Conservation (phyloP, 1,139 yeast species). For the Meyerozyma guilliermondii region DNA sequence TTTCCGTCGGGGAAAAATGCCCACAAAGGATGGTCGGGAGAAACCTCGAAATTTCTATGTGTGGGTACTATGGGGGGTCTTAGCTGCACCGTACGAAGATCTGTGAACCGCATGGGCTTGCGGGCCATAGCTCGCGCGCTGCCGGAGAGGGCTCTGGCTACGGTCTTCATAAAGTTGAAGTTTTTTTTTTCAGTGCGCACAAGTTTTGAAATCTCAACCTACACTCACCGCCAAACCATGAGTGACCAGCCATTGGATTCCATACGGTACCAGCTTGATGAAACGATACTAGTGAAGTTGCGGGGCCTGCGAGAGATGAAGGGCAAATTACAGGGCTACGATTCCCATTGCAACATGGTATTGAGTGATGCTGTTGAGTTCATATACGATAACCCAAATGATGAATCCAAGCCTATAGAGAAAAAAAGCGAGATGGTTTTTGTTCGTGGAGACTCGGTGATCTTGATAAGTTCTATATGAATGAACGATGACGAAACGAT, state of each 20-base stretch:
- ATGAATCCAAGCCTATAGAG: conserved; percentile 37
- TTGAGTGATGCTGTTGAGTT: conserved; percentile 90
- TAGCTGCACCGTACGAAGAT: conserved; percentile 36
- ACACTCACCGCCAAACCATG: conserved; percentile 6
- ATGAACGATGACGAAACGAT: background rate
- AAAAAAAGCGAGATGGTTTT: conserved; percentile 85
- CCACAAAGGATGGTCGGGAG: conserved; percentile 93
- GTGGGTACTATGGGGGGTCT: conserved; percentile 88
- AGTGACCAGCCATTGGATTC: conserved; percentile 65
- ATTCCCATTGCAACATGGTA: conserved; percentile 94
- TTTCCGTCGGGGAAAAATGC: conserved; percentile 70
- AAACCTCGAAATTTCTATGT: conserved; percentile 61
- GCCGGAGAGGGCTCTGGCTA: conserved; percentile 12
- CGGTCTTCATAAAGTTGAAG: conserved; percentile 8
- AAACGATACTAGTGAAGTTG: conserved; percentile 78
- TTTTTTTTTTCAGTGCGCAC: background rate
- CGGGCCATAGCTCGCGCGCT: conserved; percentile 2
- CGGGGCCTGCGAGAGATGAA: conserved; percentile 94
- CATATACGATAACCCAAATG: conserved; percentile 53
- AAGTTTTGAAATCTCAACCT: background rate
- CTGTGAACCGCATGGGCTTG: conserved; percentile 26
- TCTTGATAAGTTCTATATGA: conserved; percentile 48
- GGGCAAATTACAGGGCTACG: conserved; percentile 92
- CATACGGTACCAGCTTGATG: conserved; percentile 83
- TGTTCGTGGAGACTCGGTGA: conserved; percentile 94